Percentiles rank a stretch among this genome's conserved stretches.
phyloP scores from a whole-genome alignment of 495 filamentous ascomycete genomes.

The Rostrohypoxylon terebratum region DNA sequence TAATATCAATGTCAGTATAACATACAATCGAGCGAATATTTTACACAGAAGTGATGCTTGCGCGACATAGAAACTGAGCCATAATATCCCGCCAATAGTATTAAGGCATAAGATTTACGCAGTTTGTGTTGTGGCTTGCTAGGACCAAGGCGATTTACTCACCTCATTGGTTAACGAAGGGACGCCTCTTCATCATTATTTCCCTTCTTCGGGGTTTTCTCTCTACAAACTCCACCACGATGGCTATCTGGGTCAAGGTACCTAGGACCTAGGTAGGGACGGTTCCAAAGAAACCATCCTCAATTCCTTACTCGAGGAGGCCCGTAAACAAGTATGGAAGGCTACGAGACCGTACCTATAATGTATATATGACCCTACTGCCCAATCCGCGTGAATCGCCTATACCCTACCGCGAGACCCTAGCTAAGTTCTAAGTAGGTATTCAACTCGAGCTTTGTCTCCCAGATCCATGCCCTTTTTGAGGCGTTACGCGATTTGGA shows the following conservation, averaged over 20 bases:
- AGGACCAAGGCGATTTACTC: too few relatives aligned
- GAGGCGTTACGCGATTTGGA: slow-evolving; percentile 39
- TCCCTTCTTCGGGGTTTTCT: too few relatives aligned
- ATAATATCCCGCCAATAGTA: neutral
- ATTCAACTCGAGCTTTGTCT: slow-evolving; percentile 46
- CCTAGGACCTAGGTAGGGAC: too few relatives aligned
- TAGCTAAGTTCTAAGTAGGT: slow-evolving; percentile 38
- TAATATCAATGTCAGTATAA: neutral
- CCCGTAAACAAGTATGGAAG: slow-evolving; percentile 18
- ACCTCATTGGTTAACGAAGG: too few relatives aligned
- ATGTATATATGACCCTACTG: slow-evolving; percentile 44
- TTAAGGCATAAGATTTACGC: too few relatives aligned
- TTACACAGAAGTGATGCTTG: neutral
- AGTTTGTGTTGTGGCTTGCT: too few relatives aligned
- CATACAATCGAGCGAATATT: neutral
- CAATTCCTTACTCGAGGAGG: slow-evolving; percentile 29
- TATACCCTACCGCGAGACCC: slow-evolving; percentile 44
- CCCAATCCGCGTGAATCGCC: slow-evolving; percentile 38
- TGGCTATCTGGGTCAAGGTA: too few relatives aligned
- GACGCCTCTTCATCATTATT: too few relatives aligned
- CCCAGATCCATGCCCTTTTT: slow-evolving; percentile 48
- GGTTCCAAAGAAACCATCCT: slow-evolving; percentile 19
- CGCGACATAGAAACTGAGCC: neutral
- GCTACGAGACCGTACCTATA: slow-evolving; percentile 12
- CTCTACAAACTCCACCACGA: too few relatives aligned